These are phyloP conservation scores for Aspergillus quadrilineatus DNA, from an alignment of 2,329 filamentous ascomycete species.

Conservation along the genomic window DNA sequence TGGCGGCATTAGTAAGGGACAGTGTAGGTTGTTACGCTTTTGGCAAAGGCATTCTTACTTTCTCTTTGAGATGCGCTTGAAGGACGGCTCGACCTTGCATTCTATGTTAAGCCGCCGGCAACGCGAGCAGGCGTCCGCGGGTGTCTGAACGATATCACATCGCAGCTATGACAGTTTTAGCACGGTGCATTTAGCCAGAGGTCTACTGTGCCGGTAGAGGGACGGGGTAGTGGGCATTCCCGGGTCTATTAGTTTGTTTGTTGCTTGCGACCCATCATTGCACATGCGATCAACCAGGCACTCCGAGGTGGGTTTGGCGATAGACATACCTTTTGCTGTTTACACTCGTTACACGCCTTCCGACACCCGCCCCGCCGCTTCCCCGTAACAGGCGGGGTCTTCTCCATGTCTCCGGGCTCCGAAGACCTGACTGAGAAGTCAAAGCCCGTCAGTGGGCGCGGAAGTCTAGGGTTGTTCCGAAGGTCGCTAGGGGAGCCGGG, in stretches of 20 bases:
- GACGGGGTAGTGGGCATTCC: neutral
- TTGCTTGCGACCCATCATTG: too few species aligned
- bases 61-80: conserved; percentile 65
- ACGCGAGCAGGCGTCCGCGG: conserved; percentile 60
- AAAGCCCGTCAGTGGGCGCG: conserved; percentile 31
- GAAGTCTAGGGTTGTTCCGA: conserved; percentile 35
- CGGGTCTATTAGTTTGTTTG: neutral
- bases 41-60: conserved; percentile 26
- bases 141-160: conserved; percentile 66
- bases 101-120: conserved; percentile 61
- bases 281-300: too few species aligned
- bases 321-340: conserved; percentile 62
- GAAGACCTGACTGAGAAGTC: conserved; percentile 33
- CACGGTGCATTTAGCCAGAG: conserved; percentile 19
- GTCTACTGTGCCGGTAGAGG: neutral
- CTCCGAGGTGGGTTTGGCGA: conserved; percentile 4
- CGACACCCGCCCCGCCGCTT: conserved; percentile 43
- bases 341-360: conserved; percentile 65
- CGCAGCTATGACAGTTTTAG: conserved; percentile 50
- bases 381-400: conserved; percentile 49
- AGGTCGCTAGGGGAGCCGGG: conserved; percentile 32
- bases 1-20: conserved; percentile 28
- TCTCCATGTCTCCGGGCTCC: conserved; percentile 40
- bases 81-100: conserved; percentile 65
- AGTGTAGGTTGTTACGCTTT: neutral